Evolutionary conservation across 208 protist species (phyloP).

Genomic region (Crithidia bombi): DNA sequence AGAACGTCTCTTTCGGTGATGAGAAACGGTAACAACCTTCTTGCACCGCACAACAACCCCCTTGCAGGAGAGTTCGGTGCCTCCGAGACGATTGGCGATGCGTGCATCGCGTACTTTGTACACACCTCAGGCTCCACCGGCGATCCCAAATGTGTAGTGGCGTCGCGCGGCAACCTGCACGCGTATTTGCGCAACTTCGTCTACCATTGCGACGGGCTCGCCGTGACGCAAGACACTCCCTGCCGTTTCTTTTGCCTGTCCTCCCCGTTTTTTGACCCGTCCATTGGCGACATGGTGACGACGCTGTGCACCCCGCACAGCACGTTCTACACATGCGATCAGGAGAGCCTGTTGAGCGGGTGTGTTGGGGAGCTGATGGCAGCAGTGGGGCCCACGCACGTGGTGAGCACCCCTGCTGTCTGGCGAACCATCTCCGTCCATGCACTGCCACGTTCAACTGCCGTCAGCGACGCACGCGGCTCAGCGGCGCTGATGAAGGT

Average conservation of each 20-base stretch:
- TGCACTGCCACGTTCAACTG: background rate
- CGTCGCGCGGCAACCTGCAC: slow-evolving; percentile 43
- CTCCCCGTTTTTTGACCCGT: slow-evolving; percentile 66
- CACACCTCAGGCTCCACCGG: slow-evolving; percentile 71
- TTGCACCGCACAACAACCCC: background rate
- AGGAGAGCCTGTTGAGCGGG: slow-evolving; percentile 32
- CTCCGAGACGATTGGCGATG: background rate
- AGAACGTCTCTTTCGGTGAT: no score
- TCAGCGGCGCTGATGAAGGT: slow-evolving; percentile 35
- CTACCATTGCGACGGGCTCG: slow-evolving; percentile 31
- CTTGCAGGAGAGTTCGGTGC: no score
- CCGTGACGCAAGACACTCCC: background rate
- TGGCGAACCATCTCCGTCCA: slow-evolving; percentile 28
- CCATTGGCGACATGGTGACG: slow-evolving; percentile 58
- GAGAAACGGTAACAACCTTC: no score
- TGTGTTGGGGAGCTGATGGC: slow-evolving; percentile 25
- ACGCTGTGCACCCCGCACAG: slow-evolving; percentile 36
- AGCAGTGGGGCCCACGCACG: slow-evolving; percentile 40
- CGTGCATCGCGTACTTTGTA: slow-evolving; percentile 55
- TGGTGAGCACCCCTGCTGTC: slow-evolving; percentile 57
- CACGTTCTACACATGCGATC: slow-evolving; percentile 32
- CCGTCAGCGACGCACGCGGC: background rate
- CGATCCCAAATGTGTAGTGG: slow-evolving; percentile 57
- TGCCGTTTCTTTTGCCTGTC: slow-evolving; percentile 49
- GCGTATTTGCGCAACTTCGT: slow-evolving; percentile 51